Conservation (phyloP, 1,139 yeast genomes). For the Diutina pseudorugosa region DNA sequence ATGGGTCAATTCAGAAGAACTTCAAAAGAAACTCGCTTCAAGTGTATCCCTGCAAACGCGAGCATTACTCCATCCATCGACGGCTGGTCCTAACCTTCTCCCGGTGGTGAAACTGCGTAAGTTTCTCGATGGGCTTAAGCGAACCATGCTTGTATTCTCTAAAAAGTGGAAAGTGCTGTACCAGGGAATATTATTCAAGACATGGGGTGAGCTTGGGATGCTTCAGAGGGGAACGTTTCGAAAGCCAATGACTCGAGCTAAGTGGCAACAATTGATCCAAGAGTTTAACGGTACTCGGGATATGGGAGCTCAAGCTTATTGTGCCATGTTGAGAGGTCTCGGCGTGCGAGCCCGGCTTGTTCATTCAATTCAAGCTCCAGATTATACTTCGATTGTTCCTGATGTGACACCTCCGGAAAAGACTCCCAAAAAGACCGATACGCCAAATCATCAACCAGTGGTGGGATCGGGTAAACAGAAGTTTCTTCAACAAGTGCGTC, state of each 20-base stretch:
- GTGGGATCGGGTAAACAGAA: slow-evolving; percentile 5
- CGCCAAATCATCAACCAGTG: not conserved
- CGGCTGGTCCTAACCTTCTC: slow-evolving; percentile 17
- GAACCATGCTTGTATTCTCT: slow-evolving; percentile 52
- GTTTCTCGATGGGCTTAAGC: slow-evolving; percentile 63
- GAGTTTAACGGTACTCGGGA: slow-evolving; percentile 63
- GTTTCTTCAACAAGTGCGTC: slow-evolving; percentile 4
- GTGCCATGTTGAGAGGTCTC: slow-evolving; percentile 56
- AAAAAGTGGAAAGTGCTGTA: slow-evolving; percentile 40
- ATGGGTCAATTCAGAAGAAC: slow-evolving; percentile 53
- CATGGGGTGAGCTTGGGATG: slow-evolving; percentile 44
- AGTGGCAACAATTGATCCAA: slow-evolving; percentile 29
- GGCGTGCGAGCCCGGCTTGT: slow-evolving; percentile 67
- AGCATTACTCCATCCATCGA: slow-evolving; percentile 33
- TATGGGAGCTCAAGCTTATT: slow-evolving; percentile 79
- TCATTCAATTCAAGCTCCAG: slow-evolving; percentile 83
- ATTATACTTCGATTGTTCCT: slow-evolving; percentile 36
- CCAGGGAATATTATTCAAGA: slow-evolving; percentile 33
- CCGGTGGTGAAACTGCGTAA: slow-evolving; percentile 47
- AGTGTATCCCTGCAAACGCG: slow-evolving; percentile 35
- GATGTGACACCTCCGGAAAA: slow-evolving; percentile 9
- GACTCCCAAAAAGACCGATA: slow-evolving; percentile 5
- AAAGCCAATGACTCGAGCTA: slow-evolving; percentile 16
- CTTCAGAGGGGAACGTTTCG: slow-evolving; percentile 12
- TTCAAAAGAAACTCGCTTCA: slow-evolving; percentile 27